Percentiles rank a stretch among this genome's conserved stretches.
These are phyloP conservation scores for Mikania micrantha DNA, from an alignment of 129 eudicot species.

Conservation along the genomic window DNA sequence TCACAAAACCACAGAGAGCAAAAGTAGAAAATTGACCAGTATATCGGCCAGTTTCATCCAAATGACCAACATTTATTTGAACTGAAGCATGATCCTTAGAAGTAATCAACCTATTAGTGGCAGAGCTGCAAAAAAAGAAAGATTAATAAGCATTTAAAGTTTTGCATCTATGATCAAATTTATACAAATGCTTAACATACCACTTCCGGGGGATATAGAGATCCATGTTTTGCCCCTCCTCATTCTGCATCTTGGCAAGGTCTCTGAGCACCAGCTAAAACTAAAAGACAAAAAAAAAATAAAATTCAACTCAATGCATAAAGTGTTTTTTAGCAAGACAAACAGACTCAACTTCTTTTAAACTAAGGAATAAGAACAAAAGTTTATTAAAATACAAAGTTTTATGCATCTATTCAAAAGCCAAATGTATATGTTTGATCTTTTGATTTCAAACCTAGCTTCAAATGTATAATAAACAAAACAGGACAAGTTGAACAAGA, in stretches of 20 bases:
- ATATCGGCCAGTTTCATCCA: constrained; percentile 47
- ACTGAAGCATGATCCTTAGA: constrained; percentile 75
- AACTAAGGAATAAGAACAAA: background rate
- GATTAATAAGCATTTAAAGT: background rate
- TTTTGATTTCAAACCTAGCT: background rate
- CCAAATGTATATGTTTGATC: background rate
- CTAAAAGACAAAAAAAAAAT: background rate
- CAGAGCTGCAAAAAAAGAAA: constrained; percentile 41
- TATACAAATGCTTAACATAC: constrained; percentile 17
- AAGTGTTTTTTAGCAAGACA: background rate
- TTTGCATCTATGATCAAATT: background rate
- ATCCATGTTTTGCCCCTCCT: constrained; percentile 63
- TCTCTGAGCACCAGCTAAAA: background rate
- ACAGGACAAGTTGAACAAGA: background rate
- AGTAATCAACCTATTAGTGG: constrained; percentile 62
- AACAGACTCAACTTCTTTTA: background rate
- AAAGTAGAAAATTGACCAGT: constrained; percentile 50
- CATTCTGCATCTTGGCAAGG: constrained; percentile 55
- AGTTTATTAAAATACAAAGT: background rate
- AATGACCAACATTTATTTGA: constrained; percentile 55
- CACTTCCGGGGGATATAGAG: constrained; percentile 77
- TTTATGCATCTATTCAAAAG: background rate
- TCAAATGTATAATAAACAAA: background rate
- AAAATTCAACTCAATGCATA: background rate
- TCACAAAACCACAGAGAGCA: constrained; percentile 56